Conservation (phyloP, 2,329 filamentous ascomycete genomes). For the Colletotrichum sp. region DNA sequence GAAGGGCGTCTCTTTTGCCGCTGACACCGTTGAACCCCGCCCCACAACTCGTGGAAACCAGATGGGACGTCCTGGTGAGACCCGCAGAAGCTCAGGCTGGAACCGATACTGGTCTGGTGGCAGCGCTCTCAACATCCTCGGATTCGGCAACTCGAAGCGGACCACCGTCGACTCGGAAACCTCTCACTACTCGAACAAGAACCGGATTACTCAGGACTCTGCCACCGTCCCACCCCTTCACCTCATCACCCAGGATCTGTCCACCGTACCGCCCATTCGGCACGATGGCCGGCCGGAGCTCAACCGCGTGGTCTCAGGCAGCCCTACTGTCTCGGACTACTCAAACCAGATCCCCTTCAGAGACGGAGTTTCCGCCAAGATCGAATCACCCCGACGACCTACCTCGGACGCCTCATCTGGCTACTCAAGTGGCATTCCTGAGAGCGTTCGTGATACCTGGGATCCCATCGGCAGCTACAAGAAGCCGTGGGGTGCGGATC, state of each 20-base stretch:
- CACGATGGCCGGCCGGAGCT: conserved; percentile 68
- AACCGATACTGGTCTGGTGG: conserved; percentile 80
- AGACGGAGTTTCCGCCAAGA: conserved; percentile 65
- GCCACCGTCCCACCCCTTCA: conserved; percentile 71
- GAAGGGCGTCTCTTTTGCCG: conserved; percentile 44
- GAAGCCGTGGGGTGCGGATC: conserved; percentile 54
- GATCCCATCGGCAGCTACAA: conserved; percentile 46
- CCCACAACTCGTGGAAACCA: conserved; percentile 32
- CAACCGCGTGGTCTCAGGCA: conserved; percentile 71
- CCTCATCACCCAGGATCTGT: conserved; percentile 67
- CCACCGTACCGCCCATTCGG: conserved; percentile 70
- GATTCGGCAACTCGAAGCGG: conserved; percentile 56
- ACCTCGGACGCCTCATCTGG: conserved; percentile 56
- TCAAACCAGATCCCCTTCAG: conserved; percentile 53
- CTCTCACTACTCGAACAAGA: conserved; percentile 58
- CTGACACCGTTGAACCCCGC: conserved; percentile 38
- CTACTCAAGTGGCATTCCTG: conserved; percentile 70
- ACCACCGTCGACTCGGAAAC: conserved; percentile 62
- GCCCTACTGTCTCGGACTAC: conserved; percentile 71
- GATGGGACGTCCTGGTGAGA: conserved; percentile 41
- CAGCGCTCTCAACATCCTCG: conserved; percentile 70
- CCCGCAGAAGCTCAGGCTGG: conserved; percentile 74
- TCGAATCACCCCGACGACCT: conserved; percentile 53
- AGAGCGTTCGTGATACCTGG: conserved; percentile 65
- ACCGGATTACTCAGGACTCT: conserved; percentile 68